Percentiles rank a stretch among this genome's conserved stretches.
Conservation (phyloP, 768 basidiomycete species). For the Xerocomus potaroensis region DNA sequence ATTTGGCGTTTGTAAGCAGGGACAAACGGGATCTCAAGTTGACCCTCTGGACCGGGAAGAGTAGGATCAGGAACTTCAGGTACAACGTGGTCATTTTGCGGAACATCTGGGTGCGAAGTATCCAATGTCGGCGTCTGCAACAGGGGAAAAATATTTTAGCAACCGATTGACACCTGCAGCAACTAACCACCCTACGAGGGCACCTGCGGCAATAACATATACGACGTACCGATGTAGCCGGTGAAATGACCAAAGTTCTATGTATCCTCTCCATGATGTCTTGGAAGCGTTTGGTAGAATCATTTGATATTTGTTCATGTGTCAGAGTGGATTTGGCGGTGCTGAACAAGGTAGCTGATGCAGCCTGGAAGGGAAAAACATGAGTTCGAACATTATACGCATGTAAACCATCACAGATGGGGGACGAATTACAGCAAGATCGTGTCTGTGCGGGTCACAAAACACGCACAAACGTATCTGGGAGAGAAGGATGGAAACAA, state of each 20-base stretch:
- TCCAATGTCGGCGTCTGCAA: constrained; percentile 8
- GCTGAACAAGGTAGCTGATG: not conserved
- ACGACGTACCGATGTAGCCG: constrained; percentile 39
- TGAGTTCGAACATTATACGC: constrained; percentile 10
- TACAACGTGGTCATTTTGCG: not conserved
- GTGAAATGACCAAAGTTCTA: constrained; percentile 56
- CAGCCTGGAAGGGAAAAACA: constrained; percentile 9
- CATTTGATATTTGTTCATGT: constrained; percentile 1
- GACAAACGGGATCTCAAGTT: constrained; percentile 75
- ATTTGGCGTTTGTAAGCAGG: constrained; percentile 56
- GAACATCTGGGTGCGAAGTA: not conserved
- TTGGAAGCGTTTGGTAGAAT: constrained; percentile 36
- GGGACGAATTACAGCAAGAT: constrained; percentile 4
- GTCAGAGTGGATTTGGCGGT: constrained; percentile 11
- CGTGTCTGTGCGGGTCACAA: constrained; percentile 10
- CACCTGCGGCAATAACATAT: constrained; percentile 1
- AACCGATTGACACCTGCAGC: constrained; percentile 1
- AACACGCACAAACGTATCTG: not conserved
- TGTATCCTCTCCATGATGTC: constrained; percentile 66
- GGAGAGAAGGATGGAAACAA: not conserved
- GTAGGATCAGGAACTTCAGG: constrained; percentile 12
- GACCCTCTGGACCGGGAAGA: constrained; percentile 35
- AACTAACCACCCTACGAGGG: not conserved
- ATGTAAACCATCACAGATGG: not conserved
- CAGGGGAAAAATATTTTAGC: constrained; percentile 3